Evolutionary conservation across 2,329 filamentous ascomycete species (phyloP), one percentile per base, ranked within the genome.

Genomic region (Geoglossum cookeanum): DNA sequence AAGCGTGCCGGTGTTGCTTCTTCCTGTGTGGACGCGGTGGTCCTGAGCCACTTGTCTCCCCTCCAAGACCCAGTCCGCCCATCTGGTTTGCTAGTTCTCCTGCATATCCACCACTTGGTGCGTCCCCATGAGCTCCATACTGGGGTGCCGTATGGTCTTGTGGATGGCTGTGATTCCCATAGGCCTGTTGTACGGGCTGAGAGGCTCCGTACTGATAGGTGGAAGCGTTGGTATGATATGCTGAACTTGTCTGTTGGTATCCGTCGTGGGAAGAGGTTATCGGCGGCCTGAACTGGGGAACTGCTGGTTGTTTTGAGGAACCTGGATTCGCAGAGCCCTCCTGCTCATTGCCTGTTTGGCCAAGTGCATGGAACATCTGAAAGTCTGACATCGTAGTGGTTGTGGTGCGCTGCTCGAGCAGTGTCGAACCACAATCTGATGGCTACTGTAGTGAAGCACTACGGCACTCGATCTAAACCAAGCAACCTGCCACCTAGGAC

Each of bases 1-100:
- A 86, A 61, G 90, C 91, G 71, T 97, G 91, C 59, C 88, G 81
- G 68, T 96, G 85, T 77, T 95, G 85, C 77, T 95, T 96, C 80
- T 95, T 97, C 76, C 90, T 85, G 55, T 73, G 70, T 42, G 69
- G 62, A 68, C 81, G 72, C 61, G 69, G 68, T 59, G 69, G 69
- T 59, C 65, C 77, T 58, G 71, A 71, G 1, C 73, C 73, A 54
- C 78, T 68, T 39, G 74, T 72, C 51, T 75, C 75, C 58, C 66
- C 69, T 37, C 77, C 80, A 62, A 94, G 73, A 45, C 77, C 82
- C 78, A 94, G 79, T 59, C 81, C 81, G 47, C 83, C 83, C 83
- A 94, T 85, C 69, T 94, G 88, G 57, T 81, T 77, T 52, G 81
- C 77, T 59, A 88, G 68, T 15, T 73, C 74, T 45, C 49, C 56